These are phyloP conservation scores for Chimonanthus praecox DNA, from an alignment of 164 flowering plant genomes.

Conservation along the genomic window DNA sequence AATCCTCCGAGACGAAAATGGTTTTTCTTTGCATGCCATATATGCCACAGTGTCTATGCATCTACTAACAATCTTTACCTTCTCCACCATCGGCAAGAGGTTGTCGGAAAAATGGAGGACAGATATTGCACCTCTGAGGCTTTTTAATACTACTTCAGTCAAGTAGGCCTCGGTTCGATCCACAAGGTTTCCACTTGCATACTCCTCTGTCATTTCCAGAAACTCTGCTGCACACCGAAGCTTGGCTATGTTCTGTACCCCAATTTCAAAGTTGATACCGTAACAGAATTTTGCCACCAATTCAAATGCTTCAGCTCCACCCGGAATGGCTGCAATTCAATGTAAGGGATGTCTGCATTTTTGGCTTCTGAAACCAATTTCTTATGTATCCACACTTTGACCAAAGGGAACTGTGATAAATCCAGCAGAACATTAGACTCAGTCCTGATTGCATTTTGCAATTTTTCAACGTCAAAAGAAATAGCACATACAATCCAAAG, in stretches of 20 bases:
- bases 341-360: slow-evolving; percentile 41
- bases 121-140: slow-evolving; percentile 59
- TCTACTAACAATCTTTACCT: slow-evolving; percentile 65
- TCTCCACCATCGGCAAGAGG: slow-evolving; percentile 64
- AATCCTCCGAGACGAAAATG: slow-evolving; percentile 28
- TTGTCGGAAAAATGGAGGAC: slow-evolving; percentile 52
- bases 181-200: slow-evolving; percentile 69
- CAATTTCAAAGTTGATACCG: slow-evolving; percentile 82
- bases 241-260: slow-evolving; percentile 64
- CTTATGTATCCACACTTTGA: slow-evolving; percentile 82
- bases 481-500: too few relatives aligned
- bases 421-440: background rate
- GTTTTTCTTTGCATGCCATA: slow-evolving; percentile 66
- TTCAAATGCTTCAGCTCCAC: slow-evolving; percentile 82
- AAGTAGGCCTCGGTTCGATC: slow-evolving; percentile 66
- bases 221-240: slow-evolving; percentile 81
- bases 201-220: slow-evolving; percentile 92
- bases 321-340: slow-evolving; percentile 69
- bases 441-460: background rate
- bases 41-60: slow-evolving; percentile 74
- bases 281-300: slow-evolving; percentile 87
- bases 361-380: slow-evolving; percentile 62
- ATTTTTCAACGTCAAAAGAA: background rate
- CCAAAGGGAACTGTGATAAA: slow-evolving; percentile 73
- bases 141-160: slow-evolving; percentile 69